Evolutionary conservation across 106 monocot species (phyloP).

Genomic region (Posidonia australis): DNA sequence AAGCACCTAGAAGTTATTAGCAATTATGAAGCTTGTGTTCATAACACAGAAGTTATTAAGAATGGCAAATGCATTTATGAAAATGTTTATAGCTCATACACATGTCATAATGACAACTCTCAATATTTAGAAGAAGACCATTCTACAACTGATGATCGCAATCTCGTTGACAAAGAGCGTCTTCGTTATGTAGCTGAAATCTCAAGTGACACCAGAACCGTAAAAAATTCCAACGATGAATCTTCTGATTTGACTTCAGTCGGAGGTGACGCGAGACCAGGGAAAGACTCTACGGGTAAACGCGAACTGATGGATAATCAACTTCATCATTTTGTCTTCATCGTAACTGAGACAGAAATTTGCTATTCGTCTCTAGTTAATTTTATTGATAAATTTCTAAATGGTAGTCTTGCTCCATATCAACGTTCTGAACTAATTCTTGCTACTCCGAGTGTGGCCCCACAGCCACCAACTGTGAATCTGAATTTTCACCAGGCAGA

Average conservation of each 20-base stretch:
- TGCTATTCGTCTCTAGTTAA: conserved; percentile 38
- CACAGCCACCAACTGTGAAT: conserved; percentile 84
- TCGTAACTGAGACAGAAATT: conserved; percentile 34
- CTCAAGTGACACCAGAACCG: conserved; percentile 3
- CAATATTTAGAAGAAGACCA: conserved; percentile 11
- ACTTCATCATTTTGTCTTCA: conserved; percentile 22
- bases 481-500: conserved; percentile 77
- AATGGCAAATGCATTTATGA: conserved; percentile 5
- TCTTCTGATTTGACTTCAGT: conserved; percentile 1
- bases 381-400: no score
- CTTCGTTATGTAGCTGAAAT: conserved; percentile 11
- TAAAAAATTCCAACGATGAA: not conserved
- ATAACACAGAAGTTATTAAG: conserved; percentile 4
- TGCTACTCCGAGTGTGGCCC: conserved; percentile 31
- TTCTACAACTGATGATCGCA: conserved; percentile 1
- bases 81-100: conserved; percentile 6
- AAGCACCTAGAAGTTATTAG: no score
- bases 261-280: conserved; percentile 9
- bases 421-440: conserved; percentile 27
- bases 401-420: conserved; percentile 75
- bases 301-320: conserved; percentile 6
- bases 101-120: conserved; percentile 12
- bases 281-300: not conserved
- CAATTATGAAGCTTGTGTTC: not conserved
- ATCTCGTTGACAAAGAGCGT: conserved; percentile 13